A percentile compares a stretch with the other conserved stretches of the same genome.
Evolutionary conservation across 306 rosid species (phyloP).

Genomic region (Vicia faba): DNA sequence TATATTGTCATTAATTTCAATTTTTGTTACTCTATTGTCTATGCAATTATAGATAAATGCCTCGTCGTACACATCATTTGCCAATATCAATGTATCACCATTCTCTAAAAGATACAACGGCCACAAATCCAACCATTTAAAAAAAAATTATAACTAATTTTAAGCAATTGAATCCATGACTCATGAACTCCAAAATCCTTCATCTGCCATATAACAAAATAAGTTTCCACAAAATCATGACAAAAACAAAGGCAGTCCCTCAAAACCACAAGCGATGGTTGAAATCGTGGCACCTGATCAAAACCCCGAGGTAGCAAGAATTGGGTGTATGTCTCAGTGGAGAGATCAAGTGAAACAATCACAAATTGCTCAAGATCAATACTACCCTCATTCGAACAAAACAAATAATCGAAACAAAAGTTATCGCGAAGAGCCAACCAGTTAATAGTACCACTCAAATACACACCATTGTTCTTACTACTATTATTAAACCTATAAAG

Average conservation of each 20-base stretch:
- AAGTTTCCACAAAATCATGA: background rate
- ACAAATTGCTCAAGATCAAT: background rate
- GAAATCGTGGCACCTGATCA: background rate
- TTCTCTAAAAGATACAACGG: background rate
- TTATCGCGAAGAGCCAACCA: background rate
- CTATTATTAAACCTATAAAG: background rate
- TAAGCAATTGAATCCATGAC: background rate
- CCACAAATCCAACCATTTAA: background rate
- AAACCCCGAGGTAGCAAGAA: background rate
- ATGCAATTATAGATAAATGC: background rate
- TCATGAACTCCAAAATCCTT: background rate
- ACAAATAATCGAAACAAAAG: background rate
- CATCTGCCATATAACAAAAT: background rate
- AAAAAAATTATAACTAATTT: background rate
- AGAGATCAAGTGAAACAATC: slow-evolving; percentile 4
- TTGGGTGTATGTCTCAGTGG: background rate
- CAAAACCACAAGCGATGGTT: background rate
- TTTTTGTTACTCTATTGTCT: background rate
- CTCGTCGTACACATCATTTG: background rate
- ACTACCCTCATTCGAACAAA: too few species aligned
- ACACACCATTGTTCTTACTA: background rate
- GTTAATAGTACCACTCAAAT: background rate
- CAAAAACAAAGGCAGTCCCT: background rate
- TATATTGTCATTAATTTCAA: background rate
- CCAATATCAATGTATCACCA: background rate